Percentiles rank a stretch among this genome's conserved stretches.
phyloP scores from a whole-genome alignment of 202 grass and related monocot genomes.

The Cymbopogon flexuosus region DNA sequence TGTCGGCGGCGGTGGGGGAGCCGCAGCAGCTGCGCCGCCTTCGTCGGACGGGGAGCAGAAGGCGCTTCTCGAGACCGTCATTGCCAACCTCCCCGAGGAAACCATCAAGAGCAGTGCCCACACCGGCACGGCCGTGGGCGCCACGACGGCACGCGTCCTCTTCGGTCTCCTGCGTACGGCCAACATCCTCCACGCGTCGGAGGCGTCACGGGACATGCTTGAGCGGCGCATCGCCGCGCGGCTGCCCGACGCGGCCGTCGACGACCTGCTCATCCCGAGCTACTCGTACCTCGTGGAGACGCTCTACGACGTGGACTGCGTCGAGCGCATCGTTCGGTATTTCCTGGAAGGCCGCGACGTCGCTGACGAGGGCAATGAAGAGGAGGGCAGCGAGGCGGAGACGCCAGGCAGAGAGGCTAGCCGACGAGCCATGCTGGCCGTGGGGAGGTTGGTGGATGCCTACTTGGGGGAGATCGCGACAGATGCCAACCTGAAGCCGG shows the following conservation, averaged over 20 bases:
- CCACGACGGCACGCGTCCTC: constrained; percentile 62
- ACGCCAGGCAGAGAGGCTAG: constrained; percentile 24
- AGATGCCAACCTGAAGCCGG: constrained; percentile 76
- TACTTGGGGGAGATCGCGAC: constrained; percentile 86
- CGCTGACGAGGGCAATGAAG: constrained; percentile 17
- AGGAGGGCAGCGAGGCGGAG: constrained; percentile 28
- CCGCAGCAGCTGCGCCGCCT: neutral
- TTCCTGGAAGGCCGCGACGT: constrained; percentile 57
- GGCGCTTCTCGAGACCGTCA: constrained; percentile 80
- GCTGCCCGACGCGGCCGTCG: constrained; percentile 59
- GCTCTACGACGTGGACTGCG: constrained; percentile 95
- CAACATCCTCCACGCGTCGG: constrained; percentile 74
- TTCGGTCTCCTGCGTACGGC: constrained; percentile 86
- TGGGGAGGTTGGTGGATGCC: constrained; percentile 67
- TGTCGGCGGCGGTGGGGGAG: constrained; percentile 4
- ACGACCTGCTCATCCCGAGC: constrained; percentile 87
- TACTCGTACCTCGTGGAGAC: constrained; percentile 91
- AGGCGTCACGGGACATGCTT: constrained; percentile 51
- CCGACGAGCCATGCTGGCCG: constrained; percentile 44
- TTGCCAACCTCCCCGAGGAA: constrained; percentile 79
- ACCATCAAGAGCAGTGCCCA: constrained; percentile 50
- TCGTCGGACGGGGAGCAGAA: constrained; percentile 61
- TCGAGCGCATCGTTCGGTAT: constrained; percentile 64
- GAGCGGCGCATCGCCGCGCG: constrained; percentile 70
- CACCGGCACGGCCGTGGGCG: constrained; percentile 46